Evolutionary conservation across 2,329 filamentous ascomycete species (phyloP), one percentile per base, ranked within the genome.

Genomic region (Botryotinia calthae): DNA sequence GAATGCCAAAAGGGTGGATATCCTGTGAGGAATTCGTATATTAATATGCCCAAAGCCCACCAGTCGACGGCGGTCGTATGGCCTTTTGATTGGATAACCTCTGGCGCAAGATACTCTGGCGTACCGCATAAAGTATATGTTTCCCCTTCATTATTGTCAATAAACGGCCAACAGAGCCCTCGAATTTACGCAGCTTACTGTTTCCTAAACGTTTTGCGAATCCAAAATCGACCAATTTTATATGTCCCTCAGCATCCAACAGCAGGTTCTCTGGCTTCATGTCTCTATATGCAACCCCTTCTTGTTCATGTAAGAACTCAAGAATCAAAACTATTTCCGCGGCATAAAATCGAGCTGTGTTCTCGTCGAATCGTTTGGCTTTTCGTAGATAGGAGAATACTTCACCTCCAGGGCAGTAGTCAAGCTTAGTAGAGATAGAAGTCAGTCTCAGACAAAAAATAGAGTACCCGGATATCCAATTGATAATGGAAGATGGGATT

Each of bases 1-100:
- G 93, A 90, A 79, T 95, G 91, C 92, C 93, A 96, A 80, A 95
- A 96, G 0, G 93, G 93, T 22, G 93, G 93, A 79, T 95, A 94
- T 42, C 93, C 93, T 16, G 93, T 94, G 66, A 95, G 84, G 80
- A 95, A 95, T 80, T 96, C 93, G 81, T 94, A 95, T 73, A 95
- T 90, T 72, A 96, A 82, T 76, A 95, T 94, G 40, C 93, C 93
- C 77, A 96, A 85, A 0, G 93, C 93, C 93, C 93, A 95, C 93
- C 93, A 95, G 84, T 95, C 93, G 51, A 95, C 93, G 22, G 93
- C 92, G 3, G 88, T 90, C 4, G 88, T 90, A 79, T 91, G 89
- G 20, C 91, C 93, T 80, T 93, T 94, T 81, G 93, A 94, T 76
- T 93, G 89, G 77, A 95, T 95, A 59, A 95, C 93, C 83, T 95